Base-by-base conservation (phyloP, 768 basidiomycete species). In the Nevesoporus exiguus region DNA sequence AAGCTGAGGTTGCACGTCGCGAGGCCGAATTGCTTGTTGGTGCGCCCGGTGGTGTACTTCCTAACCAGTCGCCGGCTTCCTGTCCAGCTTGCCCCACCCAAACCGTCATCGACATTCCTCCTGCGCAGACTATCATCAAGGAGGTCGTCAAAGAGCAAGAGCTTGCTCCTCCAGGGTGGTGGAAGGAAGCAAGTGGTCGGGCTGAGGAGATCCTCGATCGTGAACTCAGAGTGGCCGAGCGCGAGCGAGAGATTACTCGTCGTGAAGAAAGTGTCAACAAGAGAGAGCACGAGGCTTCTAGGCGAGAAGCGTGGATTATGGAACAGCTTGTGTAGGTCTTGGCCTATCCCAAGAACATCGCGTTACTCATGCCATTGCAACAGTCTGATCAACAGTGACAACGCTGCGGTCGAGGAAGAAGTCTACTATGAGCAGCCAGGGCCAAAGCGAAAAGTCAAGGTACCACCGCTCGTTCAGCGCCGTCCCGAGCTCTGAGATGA, bases 401-500 rank as follows among this genome's bases (percentile, higher is more conserved):
- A 73, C 22, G 78, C 85, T 49, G 71, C 77, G 29, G 83, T 90
- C 31, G 88, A 92, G 67, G 90, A 92, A 67, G 90, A 92, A 67
- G 83, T 86, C 69, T 73, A 84, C 46, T 92, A 90, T 79, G 89
- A 90, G 71, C 84, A 83, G 30, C 74, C 79, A 59, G 75, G 71
- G 63, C 60, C 79, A 54, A 86, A 85, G 75, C 84, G 87, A 74
- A 90, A 85, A 85, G 76, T 83, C 84, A 92, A 92, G 90, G 90
- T 92, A 92, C 82, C 88, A 73, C 82, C 86, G 76, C 83, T 86
- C 77, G 56, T 66, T 77, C 82, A 82, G 78, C 88, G 88, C 82
- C 89, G 86, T 80, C 86, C 88, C 76, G 88, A 90, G 86, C 85
- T 90, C 80, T 91, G 86, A 90, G 90, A 90, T 89, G 90, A 91